A percentile compares a stretch with the other conserved stretches of the same genome.
phyloP scores from a whole-genome alignment of 768 basidiomycete genomes.

The Tulasnella sp. region DNA sequence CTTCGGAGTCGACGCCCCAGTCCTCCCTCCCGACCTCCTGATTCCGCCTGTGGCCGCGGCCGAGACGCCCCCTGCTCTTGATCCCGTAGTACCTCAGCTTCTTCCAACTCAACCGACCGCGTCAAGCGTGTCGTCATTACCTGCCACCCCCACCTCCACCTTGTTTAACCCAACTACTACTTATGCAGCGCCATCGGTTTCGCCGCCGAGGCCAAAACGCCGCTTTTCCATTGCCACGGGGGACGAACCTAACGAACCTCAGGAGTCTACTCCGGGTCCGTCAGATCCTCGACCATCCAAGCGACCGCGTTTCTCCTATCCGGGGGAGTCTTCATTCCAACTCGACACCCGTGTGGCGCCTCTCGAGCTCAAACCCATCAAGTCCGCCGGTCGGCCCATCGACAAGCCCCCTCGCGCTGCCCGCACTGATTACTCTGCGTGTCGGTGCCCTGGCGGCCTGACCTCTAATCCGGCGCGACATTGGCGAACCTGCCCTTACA shows the following conservation, averaged over 20 bases:
- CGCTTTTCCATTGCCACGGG: background rate
- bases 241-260: background rate
- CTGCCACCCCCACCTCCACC: background rate
- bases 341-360: background rate
- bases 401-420: background rate
- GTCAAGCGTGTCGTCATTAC: background rate
- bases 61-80: background rate
- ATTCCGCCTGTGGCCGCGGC: background rate
- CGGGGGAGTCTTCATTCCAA: background rate
- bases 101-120: background rate
- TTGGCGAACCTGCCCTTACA: background rate
- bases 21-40: background rate
- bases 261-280: background rate
- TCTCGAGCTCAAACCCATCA: background rate
- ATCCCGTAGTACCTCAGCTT: background rate
- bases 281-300: background rate
- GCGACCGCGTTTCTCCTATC: background rate
- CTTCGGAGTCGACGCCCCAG: background rate
- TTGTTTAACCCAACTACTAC: background rate
- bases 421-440: background rate
- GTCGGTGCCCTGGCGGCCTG: background rate
- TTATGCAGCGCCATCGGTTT: background rate
- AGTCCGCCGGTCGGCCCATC: background rate
- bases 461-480: background rate
- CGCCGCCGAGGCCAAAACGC: background rate